Base-by-base conservation (phyloP, 164 flowering plant genomes). In the Vitis riparia region DNA sequence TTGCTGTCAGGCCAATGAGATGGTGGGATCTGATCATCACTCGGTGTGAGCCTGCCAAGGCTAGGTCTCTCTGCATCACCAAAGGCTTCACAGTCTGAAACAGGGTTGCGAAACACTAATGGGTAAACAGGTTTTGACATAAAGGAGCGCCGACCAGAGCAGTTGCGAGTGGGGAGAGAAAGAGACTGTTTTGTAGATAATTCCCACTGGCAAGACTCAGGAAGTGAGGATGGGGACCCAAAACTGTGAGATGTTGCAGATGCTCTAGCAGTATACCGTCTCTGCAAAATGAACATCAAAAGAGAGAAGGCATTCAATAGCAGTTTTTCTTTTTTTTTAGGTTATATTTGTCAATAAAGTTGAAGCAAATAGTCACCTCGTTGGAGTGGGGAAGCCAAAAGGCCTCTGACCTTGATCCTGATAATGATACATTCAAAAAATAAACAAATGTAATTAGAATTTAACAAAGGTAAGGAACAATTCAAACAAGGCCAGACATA, bases 51-150 rank as follows among this genome's bases (percentile, higher is more conserved):
- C 70, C 80, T 78, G 65, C 75, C 73, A 66, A 53, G 8, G 69
- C 78, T 71, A 69, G 59, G 68, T 10, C 8, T 66, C 8, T 76
- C 78, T 12, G 78, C 67, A 68, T 67, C 71, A 51, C 66, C 78
- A 51, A 73, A 68, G 51, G 62, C 59, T 32, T 79, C 84, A 69
- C 67, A 69, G 19, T 80, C 85, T 19, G 83, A 82, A 19, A 85
- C 81, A 10, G 84, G 84, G 63, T 85, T 85, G 23, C 75, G 78
- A 37, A 80, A 80, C 23, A 78, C 72, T 61, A 80, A 60, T 3
- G 88, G 83, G 68, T 82, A 85, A 71, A 81, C 87, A 60, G 85
- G 83, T 78, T 82, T 84, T 50, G 80, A 76, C 63, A 74, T 76
- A 66, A 80, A 74, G 55, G 82, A 78, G 47, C 82, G 85, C 51